Conservation (phyloP, 768 basidiomycete genomes). For the Tulasnella sp. region DNA sequence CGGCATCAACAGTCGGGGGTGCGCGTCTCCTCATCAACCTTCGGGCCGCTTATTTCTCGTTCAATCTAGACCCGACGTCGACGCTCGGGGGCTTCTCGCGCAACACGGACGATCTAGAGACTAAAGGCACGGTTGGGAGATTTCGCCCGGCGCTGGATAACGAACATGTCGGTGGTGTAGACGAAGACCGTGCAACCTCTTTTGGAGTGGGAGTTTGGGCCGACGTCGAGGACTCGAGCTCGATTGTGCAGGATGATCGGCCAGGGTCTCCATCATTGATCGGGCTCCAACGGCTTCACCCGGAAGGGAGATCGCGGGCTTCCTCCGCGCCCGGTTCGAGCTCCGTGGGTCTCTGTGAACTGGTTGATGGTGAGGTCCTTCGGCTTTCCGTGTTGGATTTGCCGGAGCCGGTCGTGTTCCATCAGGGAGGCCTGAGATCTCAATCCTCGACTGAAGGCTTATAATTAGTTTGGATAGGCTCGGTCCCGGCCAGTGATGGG, state of each 20-base stretch:
- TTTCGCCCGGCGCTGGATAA: neutral
- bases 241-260: constrained; percentile 34
- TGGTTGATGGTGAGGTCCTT: neutral
- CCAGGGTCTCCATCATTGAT: constrained; percentile 55
- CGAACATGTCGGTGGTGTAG: neutral
- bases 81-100: neutral
- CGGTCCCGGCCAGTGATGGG: no score
- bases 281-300: constrained; percentile 79
- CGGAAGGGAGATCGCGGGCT: constrained; percentile 70
- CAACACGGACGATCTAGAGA: neutral
- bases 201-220: neutral
- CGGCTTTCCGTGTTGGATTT: neutral
- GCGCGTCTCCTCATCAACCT: constrained; percentile 14
- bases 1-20: neutral
- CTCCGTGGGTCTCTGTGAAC: neutral
- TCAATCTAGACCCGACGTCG: neutral
- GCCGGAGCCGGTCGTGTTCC: neutral
- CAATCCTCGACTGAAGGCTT: no score
- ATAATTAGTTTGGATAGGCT: no score
- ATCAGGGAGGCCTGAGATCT: neutral
- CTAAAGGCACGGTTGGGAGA: neutral
- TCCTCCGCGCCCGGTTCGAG: constrained; percentile 36
- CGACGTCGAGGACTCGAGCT: neutral
- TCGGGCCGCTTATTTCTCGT: neutral
- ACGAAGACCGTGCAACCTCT: neutral